Evolutionary conservation across 805 yeast species (phyloP).

Genomic region (Blastobotrys peoriensis): DNA sequence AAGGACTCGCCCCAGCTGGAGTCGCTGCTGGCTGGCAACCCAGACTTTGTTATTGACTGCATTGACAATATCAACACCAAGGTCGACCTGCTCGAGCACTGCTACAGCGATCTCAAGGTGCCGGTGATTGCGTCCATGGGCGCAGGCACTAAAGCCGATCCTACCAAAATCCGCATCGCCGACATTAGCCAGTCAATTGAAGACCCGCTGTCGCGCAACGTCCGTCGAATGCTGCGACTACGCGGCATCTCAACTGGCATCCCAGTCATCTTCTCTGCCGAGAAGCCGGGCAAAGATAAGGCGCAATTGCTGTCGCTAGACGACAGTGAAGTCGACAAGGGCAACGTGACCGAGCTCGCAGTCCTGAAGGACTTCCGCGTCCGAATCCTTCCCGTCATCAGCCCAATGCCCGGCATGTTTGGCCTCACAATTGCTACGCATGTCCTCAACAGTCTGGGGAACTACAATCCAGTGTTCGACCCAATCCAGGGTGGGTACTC

Average conservation of each 20-base stretch:
- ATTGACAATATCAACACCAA: constrained; percentile 97
- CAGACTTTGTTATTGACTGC: constrained; percentile 85
- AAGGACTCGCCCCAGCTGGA: constrained; percentile 44
- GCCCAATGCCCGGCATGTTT: constrained; percentile 95
- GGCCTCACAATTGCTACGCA: constrained; percentile 87
- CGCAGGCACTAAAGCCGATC: constrained; percentile 94
- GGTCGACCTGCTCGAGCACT: constrained; percentile 76
- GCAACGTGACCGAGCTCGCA: constrained; percentile 79
- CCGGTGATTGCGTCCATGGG: constrained; percentile 91
- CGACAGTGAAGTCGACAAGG: constrained; percentile 72
- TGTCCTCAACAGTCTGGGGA: constrained; percentile 70
- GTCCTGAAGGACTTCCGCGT: constrained; percentile 88
- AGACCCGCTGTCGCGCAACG: constrained; percentile 85
- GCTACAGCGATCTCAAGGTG: constrained; percentile 47
- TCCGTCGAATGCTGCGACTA: constrained; percentile 75
- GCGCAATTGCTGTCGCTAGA: constrained; percentile 82
- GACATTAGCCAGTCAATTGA: constrained; percentile 89
- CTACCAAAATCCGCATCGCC: constrained; percentile 81
- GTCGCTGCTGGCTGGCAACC: constrained; percentile 46
- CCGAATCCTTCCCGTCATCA: constrained; percentile 89
- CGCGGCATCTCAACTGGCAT: constrained; percentile 71
- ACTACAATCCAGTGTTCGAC: constrained; percentile 44
- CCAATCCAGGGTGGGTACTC: constrained; percentile 56
- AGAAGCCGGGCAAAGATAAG: constrained; percentile 93
- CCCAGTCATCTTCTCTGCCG: constrained; percentile 87